A percentile compares a stretch with the other conserved stretches of the same genome.
Conservation (phyloP, 2,329 filamentous ascomycete genomes). For the Pseudogymnoascus sp. region DNA sequence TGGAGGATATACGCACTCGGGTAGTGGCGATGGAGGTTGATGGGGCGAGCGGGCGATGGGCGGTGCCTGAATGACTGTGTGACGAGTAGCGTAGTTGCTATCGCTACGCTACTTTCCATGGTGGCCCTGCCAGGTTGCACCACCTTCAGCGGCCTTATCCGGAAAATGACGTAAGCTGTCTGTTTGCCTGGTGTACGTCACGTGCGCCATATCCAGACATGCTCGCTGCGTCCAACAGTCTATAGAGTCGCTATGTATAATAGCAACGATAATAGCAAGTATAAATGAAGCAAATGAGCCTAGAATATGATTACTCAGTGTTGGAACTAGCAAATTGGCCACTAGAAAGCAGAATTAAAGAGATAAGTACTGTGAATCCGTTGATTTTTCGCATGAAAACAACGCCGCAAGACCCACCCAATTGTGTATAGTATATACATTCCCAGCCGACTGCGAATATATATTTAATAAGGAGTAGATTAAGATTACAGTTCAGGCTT, state of each 20-base stretch:
- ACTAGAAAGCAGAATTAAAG: no score
- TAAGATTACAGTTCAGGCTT: not conserved
- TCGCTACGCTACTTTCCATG: not conserved
- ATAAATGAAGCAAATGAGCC: no score
- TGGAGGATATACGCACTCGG: not conserved
- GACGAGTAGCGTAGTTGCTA: slow-evolving; percentile 1
- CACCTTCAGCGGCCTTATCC: not conserved
- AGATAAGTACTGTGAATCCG: not conserved
- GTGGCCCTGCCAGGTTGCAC: slow-evolving; percentile 8
- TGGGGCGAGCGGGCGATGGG: not conserved
- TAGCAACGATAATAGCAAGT: no score
- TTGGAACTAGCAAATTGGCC: no score
- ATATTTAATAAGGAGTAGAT: not conserved
- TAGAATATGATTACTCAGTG: no score
- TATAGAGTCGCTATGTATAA: no score
- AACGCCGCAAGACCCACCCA: not conserved
- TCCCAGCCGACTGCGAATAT: not conserved
- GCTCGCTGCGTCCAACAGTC: no score
- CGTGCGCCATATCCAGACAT: not conserved
- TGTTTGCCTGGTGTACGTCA: not conserved
- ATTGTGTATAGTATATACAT: not conserved
- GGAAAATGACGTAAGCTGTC: not conserved
- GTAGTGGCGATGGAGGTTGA: not conserved
- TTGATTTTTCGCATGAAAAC: not conserved
- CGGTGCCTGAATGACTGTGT: slow-evolving; percentile 7